Base-by-base conservation (phyloP, 352 stramenopile species). In the Pythium phragmitis region DNA sequence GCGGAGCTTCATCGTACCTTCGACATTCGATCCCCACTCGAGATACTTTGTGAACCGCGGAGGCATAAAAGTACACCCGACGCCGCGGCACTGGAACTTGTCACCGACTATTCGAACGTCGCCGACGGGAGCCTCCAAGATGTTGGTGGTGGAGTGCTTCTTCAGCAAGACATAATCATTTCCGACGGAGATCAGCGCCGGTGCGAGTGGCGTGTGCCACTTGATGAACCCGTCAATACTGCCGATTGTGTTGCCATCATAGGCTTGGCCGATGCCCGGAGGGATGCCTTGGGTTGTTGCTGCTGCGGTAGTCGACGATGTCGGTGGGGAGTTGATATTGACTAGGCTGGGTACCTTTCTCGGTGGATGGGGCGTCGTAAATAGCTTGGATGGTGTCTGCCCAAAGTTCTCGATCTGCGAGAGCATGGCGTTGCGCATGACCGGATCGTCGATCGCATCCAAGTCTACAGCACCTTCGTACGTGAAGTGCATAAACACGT, bases 391-490 rank as follows among this genome's bases (percentile, higher is more conserved):
- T 34, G 89, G 89, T 2, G 88, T 97, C 67, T 97, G 89, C 0
- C 89, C 89, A 62, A 97, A 97, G 53, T 97, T 87, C 54, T 96
- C 84, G 43, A 98, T 97, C 60, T 98, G 92, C 19, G 79, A 80
- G 4, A 96, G 68, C 26, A 94, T 98, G 28, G 96, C 95, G 46
- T 91, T 88, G 46, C 93, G 80, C 76, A 98, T 89, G 12, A 98
- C 80, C 0, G 84, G 82, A 58, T 98, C 92, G 0, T 82, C 65
- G 30, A 95, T 92, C 26, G 80, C 62, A 9, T 95, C 86, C n/a
- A 93, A 80, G 46, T 95, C 80, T 0, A 95, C 76, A 0, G 80
- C 80, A 7, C 85, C 86, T 76, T 95, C 86, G 43, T 95, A 95
- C 0, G 86, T 92, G 49, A 95, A 77, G 42, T 91, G 82, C 80